Base-by-base conservation (phyloP, 371 early-diverging fungal genomes). In the Nematocida sp. region DNA sequence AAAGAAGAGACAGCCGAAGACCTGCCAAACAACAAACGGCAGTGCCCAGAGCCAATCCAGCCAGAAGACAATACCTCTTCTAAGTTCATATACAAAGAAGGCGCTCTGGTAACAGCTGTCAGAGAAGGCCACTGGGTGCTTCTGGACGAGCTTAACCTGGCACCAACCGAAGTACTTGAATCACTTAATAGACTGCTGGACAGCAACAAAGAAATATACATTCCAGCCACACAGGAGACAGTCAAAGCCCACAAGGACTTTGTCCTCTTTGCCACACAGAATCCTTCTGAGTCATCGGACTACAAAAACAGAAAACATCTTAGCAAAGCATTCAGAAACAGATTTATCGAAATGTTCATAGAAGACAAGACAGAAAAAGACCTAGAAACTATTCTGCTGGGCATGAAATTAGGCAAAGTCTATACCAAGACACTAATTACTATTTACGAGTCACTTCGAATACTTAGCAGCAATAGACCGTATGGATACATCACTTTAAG, bases 211-310 rank as follows among this genome's bases (percentile, higher is more conserved):
- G 97, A 98, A 83, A 85, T 99, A 55, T 85, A 91, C 37, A 89
- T 98, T 38, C 91, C 95, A 1, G 96, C 96, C 82, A 96, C 94
- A 0, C 90, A 92, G 66, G 92, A 95, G 83, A 80, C 88, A 27
- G 89, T 99, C 29, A 88, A 88, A 47, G 94, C 98, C 25, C 96
- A 97, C 79, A 88, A 89, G 37, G 87, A 92, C 76, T 99, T 99
- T 81, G 91, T 93, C 90, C 86, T 99, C 7, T 98, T 99, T 86
- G 97, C 97, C 7, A 97, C 99, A 17, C 98, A 97, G 82, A 99
- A 99, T 83, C 94, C 96, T 1, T 89, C 95, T n/a, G 90, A 90
- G 40, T 70, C 74, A 3, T 80, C 83, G 1, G 84, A 90, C 35
- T 99, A 99, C 84, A 94, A 93, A 75, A 99, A 99, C 21, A 90